Conservation (phyloP, 305 asterid genomes). For the Vinca major region DNA sequence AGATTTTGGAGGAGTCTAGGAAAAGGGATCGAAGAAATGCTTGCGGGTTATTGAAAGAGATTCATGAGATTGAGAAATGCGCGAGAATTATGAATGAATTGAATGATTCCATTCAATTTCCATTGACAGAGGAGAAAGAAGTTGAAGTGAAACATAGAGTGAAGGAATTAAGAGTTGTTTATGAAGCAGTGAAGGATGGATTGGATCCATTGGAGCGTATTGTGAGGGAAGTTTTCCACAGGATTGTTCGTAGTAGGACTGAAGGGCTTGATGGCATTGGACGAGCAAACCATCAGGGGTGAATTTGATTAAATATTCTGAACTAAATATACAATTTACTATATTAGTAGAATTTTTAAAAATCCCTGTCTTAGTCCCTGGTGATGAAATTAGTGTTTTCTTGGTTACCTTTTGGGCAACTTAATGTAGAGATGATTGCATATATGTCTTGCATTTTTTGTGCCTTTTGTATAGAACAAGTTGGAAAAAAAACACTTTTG, state of each 20-base stretch:
- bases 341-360: too few relatives aligned
- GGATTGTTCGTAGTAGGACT: slow-evolving; percentile 55
- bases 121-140: slow-evolving; percentile 56
- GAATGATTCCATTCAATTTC: slow-evolving; percentile 48
- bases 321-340: too few relatives aligned
- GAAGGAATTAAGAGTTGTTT: slow-evolving; percentile 39
- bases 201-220: slow-evolving; percentile 60
- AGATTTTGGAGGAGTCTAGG: slow-evolving; percentile 74
- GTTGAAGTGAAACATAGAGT: slow-evolving; percentile 53
- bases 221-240: slow-evolving; percentile 54
- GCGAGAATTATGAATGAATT: slow-evolving; percentile 47
- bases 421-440: slow-evolving; percentile 10
- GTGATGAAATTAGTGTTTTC: slow-evolving; percentile 8
- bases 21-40: slow-evolving; percentile 56
- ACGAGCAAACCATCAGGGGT: slow-evolving; percentile 22
- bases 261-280: slow-evolving; percentile 47
- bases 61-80: slow-evolving; percentile 60
- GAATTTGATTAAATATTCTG: too few relatives aligned
- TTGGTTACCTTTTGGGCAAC: slow-evolving; percentile 21
- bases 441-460: slow-evolving; percentile 23
- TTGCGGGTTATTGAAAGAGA: slow-evolving; percentile 82
- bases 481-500: slow-evolving; percentile 9
- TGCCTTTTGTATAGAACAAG: slow-evolving; percentile 35
- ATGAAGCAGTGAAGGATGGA: slow-evolving; percentile 41
- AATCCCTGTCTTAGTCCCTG: too few relatives aligned